Base-by-base conservation (phyloP, 2,329 filamentous ascomycete species). In the Xylaria sp. region DNA sequence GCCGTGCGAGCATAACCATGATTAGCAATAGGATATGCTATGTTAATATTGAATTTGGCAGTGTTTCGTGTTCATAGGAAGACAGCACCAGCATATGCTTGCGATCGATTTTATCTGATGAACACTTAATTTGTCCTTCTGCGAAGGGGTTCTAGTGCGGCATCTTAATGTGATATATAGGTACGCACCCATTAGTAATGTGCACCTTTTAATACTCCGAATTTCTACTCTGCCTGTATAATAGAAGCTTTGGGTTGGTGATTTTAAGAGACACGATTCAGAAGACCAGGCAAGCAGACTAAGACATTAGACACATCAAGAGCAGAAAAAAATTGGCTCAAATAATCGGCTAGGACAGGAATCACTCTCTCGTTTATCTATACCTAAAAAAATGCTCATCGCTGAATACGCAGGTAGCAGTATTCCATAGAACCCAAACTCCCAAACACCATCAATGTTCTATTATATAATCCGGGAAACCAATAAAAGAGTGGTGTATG, bases 381-480 rank as follows among this genome's bases (percentile, higher is more conserved):
- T 61, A 52, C 55, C 36, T 36, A 48, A 36, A 41, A 57, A 30
- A 55, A 53, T 25, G 15, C 6, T n/a, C 23, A n/a, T 30, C 59
- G 20, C 39, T 41, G 43, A 36, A 32, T 30, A 43, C 28, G 18
- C 15, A 30, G 28, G 30, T 28, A 6, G 62, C 46, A 18, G 20
- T 59, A 68, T 59, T 34, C 43, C 50, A 48, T 41, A 5, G 36
- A 34, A 55, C 18, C 50, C 50, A 32, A 55, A 60, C 52, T n/a
- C 46, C 43, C 34, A 43, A 66, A 66, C 64, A 36, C 67, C 63
- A 36, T 58, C 8, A 53, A 45, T 41, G 23, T 45, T 36, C 45
- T 34, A n/a, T 32, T 41, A n/a, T 55, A 50, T 58, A 53, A 61
- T 56, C 55, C 52, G 25, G 41, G 34, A 53, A 63, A 15, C 2